phyloP scores from a whole-genome alignment of 1,139 yeast species.

The Suhomyces kunorum region DNA sequence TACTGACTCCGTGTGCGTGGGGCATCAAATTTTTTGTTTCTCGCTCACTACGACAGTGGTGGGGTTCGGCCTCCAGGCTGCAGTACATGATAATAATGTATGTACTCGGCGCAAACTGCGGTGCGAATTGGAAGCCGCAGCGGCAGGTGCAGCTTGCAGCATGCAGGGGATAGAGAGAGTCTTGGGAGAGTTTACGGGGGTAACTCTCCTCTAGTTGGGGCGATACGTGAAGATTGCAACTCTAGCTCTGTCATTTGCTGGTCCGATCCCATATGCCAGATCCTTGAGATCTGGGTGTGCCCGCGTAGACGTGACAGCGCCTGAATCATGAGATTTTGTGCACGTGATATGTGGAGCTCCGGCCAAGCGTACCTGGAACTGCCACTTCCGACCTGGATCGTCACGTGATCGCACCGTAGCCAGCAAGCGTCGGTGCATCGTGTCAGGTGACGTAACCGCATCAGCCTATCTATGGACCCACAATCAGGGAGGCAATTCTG shows the following conservation, averaged over 20 bases:
- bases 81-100: background rate
- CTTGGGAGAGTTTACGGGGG: too few species aligned
- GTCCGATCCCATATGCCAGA: background rate
- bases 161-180: background rate
- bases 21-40: constrained; percentile 3
- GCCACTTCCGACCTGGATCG: background rate
- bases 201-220: too few species aligned
- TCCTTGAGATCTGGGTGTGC: background rate
- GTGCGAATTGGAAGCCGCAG: background rate
- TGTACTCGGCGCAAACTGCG: background rate
- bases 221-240: background rate
- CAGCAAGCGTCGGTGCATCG: constrained; percentile 3
- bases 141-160: background rate
- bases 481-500: background rate
- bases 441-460: constrained; percentile 5
- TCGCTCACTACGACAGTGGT: background rate
- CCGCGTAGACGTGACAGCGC: too few species aligned
- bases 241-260: background rate
- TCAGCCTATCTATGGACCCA: background rate
- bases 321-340: too few species aligned
- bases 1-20: background rate
- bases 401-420: constrained; percentile 1
- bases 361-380: too few species aligned
- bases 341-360: too few species aligned
- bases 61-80: background rate